phyloP scores from a whole-genome alignment of 768 basidiomycete genomes.

The Mycena belliarum region DNA sequence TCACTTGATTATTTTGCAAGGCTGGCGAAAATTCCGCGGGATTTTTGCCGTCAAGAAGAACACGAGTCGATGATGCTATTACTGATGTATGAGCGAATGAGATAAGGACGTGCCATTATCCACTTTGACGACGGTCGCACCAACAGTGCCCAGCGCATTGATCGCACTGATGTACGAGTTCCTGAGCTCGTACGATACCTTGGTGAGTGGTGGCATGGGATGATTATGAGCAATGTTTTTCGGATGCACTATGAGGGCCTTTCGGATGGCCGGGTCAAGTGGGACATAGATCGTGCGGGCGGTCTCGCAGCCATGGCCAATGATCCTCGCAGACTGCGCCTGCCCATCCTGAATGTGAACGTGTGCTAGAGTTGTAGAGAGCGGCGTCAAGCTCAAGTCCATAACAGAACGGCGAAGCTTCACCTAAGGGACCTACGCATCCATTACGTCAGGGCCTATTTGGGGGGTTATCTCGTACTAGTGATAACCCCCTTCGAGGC shows the following conservation, averaged over 20 bases:
- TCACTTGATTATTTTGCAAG: background rate
- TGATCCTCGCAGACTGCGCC: background rate
- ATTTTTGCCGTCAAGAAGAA: background rate
- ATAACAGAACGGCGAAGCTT: no score
- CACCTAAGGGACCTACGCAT: no score
- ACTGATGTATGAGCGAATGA: no score
- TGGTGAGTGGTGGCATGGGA: background rate
- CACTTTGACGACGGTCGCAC: slow-evolving; percentile 5
- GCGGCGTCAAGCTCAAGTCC: no score
- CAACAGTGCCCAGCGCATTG: slow-evolving; percentile 14
- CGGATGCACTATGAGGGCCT: background rate
- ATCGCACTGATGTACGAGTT: background rate
- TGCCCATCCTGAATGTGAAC: background rate
- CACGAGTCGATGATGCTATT: slow-evolving; percentile 1
- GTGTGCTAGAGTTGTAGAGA: no score
- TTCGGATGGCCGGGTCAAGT: background rate
- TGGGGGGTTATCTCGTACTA: no score
- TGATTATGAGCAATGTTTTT: background rate
- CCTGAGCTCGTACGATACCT: background rate
- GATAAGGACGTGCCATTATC: background rate
- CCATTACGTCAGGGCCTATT: no score
- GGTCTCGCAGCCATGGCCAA: background rate
- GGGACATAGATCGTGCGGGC: slow-evolving; percentile 1
- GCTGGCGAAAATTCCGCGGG: background rate
- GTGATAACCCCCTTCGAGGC: no score